Conservation (phyloP, 257 asterid species). For the Nicotiana benthamiana region DNA sequence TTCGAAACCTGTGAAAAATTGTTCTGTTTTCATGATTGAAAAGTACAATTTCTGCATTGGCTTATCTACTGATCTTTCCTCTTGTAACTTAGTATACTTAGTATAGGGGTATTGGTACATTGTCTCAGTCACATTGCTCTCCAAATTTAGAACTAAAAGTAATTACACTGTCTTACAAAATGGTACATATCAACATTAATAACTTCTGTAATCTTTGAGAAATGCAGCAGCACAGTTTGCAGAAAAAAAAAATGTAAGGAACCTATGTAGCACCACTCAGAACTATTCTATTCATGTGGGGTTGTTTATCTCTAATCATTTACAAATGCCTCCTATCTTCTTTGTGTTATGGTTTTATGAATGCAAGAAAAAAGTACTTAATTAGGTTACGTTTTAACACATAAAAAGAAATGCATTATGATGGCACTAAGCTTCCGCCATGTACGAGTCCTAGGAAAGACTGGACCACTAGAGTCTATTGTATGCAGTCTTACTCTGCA, state of each 20-base stretch:
- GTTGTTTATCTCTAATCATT: not conserved
- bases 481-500: no score
- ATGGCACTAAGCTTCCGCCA: no score
- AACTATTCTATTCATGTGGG: not conserved
- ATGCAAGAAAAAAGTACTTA: no score
- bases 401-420: no score
- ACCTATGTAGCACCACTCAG: no score
- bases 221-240: not conserved
- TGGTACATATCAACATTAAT: not conserved
- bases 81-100: not conserved
- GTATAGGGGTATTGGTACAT: not conserved
- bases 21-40: slow-evolving; percentile 4
- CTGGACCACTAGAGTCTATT: no score
- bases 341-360: no score
- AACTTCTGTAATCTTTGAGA: not conserved
- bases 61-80: not conserved
- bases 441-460: no score
- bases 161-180: not conserved
- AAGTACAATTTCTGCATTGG: not conserved
- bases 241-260: not conserved
- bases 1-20: not conserved
- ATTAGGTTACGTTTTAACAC: no score
- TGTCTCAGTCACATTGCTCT: not conserved
- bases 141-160: not conserved
- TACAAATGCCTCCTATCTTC: no score